Percentiles rank a stretch among this genome's conserved stretches.
Evolutionary conservation across 768 basidiomycete species (phyloP).

Genomic region (Asterophora parasitica): DNA sequence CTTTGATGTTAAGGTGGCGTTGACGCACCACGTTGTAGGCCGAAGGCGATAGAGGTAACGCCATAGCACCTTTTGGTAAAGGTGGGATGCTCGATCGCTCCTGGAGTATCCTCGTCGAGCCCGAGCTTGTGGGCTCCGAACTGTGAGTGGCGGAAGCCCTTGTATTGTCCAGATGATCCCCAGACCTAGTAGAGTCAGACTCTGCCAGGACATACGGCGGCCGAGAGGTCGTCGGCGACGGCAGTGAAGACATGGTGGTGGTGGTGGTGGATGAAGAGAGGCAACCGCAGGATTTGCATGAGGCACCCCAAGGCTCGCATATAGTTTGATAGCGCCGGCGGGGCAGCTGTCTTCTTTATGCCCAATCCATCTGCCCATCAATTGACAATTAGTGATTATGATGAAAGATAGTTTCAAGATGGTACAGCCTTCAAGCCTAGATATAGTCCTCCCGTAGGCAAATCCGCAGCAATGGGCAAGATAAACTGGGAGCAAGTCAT

Average conservation of each 20-base stretch:
- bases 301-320: too few species aligned
- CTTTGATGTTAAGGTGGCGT: not conserved
- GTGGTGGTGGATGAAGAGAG: not conserved
- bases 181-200: slow-evolving; percentile 2
- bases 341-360: too few species aligned
- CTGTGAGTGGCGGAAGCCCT: not conserved
- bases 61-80: slow-evolving; percentile 19
- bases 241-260: slow-evolving; percentile 1
- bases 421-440: too few species aligned
- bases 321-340: too few species aligned
- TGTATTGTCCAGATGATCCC: not conserved
- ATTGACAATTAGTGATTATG: too few species aligned
- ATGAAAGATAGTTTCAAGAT: too few species aligned
- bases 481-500: too few species aligned
- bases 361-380: too few species aligned
- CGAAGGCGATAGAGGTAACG: slow-evolving; percentile 5
- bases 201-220: not conserved
- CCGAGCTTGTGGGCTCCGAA: not conserved
- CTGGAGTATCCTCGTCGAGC: not conserved
- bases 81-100: slow-evolving; percentile 1
- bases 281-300: too few species aligned
- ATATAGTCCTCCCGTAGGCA: too few species aligned
- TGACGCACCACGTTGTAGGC: slow-evolving; percentile 1
- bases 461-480: too few species aligned
- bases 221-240: not conserved